Base-by-base conservation (phyloP, 139 green algal species). In the Desmodesmus armatus region DNA sequence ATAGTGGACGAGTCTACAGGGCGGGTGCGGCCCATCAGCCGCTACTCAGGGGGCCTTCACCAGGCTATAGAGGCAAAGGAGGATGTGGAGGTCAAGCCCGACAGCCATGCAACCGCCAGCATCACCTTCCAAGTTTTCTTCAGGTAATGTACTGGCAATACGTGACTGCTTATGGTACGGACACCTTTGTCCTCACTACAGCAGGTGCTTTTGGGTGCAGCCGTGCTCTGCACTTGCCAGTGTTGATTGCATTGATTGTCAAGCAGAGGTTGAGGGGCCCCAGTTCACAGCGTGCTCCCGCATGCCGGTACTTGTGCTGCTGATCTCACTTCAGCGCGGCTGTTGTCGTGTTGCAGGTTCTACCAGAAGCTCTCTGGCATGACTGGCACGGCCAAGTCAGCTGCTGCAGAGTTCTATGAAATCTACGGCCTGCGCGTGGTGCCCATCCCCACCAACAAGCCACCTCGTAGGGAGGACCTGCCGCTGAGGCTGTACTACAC, bases 51-150 rank as follows among this genome's bases (percentile, higher is more conserved):
- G 3, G 60, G 82, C 41, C 49, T 82, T n/a, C 86, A 87, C 33
- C 90, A 97, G 89, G 97, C 97, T 0, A 91, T 99, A 3, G 97
- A 99, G 91, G 97, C 97, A 23, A 99, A 99, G 93, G 97, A 99
- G 90, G 87, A 90, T 0, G 85, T 99, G n/a, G 29, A 76, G 33
- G 58, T 91, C 5, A 85, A 88, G 83, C 74, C 87, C 5, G 87
- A 91, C 63, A 84, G 70, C 73, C 83, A 83, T 66, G 83, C 86
- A 11, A 91, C 87, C 31, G 87, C 87, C 31, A 88, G 76, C 84
- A 89, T 93, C 70, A 92, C 90, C 31, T 93, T 93, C 78, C 90
- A 93, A 84, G 87, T 93, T 5, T 91, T 91, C 78, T 91, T 89
- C 88, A 74, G 67, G 81, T 84, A n/a, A n/a, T n/a, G n/a, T n/a